Percentiles rank a stretch among this genome's conserved stretches.
Conservation (phyloP, 768 basidiomycete species). For the Psilocybe subaeruginosa region DNA sequence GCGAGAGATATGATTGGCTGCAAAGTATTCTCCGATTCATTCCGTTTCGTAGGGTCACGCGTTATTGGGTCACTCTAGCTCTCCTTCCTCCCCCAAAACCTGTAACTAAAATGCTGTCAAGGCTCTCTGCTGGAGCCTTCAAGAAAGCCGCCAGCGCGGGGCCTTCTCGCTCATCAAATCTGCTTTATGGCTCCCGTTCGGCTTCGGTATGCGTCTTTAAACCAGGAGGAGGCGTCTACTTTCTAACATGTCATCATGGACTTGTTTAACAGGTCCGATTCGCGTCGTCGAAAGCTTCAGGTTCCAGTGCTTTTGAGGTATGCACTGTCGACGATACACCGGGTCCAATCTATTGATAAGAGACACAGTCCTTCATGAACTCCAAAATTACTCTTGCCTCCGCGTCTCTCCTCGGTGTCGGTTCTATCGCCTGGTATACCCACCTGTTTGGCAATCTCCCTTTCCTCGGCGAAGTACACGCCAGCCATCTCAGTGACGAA, state of each 20-base stretch:
- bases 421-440: conserved; percentile 96
- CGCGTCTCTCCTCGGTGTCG: conserved; percentile 75
- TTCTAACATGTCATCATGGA: conserved; percentile 9
- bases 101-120: conserved; percentile 75
- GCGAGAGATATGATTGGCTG: conserved; percentile 32
- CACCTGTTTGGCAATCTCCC: conserved; percentile 90
- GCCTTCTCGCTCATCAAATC: conserved; percentile 45
- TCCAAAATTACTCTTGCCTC: conserved; percentile 79
- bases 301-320: conserved; percentile 66
- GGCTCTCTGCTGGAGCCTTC: conserved; percentile 77
- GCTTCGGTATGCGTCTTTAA: conserved; percentile 47
- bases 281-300: conserved; percentile 66
- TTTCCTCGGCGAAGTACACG: conserved; percentile 90
- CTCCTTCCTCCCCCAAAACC: conserved; percentile 47
- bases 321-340: conserved; percentile 19
- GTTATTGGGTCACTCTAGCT: conserved; percentile 43
- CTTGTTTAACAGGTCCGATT: conserved; percentile 60
- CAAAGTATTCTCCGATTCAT: conserved; percentile 46
- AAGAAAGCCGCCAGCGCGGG: conserved; percentile 55
- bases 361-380: conserved; percentile 58
- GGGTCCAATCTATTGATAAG: conserved; percentile 12
- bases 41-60: conserved; percentile 46
- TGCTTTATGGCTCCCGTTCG: conserved; percentile 46
- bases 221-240: not conserved
- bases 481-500: conserved; percentile 90